Evolutionary conservation across 352 stramenopile genomes (phyloP).

Genomic region (Blastocystis hominis): DNA sequence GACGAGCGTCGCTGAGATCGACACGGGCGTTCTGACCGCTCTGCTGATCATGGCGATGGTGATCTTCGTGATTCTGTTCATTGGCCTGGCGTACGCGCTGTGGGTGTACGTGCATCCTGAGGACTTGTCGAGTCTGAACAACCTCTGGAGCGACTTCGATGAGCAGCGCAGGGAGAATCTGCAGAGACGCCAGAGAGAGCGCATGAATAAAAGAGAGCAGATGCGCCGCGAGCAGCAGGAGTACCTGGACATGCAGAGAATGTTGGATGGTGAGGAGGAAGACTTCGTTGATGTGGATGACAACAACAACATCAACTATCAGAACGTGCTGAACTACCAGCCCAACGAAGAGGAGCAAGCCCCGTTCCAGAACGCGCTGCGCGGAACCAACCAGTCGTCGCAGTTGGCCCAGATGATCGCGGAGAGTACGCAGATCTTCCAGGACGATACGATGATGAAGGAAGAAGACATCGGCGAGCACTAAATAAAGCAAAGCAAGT

Average conservation of each 20-base stretch:
- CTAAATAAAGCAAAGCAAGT: too few species aligned
- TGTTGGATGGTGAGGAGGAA: background rate
- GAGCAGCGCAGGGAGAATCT: conserved; percentile 26
- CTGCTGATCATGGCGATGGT: conserved; percentile 24
- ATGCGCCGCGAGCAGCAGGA: background rate
- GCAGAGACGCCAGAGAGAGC: background rate
- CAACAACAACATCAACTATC: background rate
- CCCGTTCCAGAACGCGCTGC: background rate
- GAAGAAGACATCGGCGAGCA: conserved; percentile 7
- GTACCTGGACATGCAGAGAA: background rate
- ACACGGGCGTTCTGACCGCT: conserved; percentile 6
- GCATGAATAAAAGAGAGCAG: background rate
- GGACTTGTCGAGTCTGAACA: background rate
- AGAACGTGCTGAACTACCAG: background rate
- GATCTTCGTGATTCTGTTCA: conserved; percentile 49
- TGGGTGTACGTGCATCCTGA: conserved; percentile 54
- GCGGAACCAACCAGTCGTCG: conserved; percentile 8
- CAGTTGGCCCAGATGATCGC: conserved; percentile 12
- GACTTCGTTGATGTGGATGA: background rate
- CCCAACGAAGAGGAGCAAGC: background rate
- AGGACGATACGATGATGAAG: background rate
- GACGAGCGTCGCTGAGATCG: background rate
- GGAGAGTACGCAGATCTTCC: conserved; percentile 32
- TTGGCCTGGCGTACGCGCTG: conserved; percentile 25
- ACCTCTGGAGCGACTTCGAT: conserved; percentile 25